phyloP scores from a whole-genome alignment of 108 stramenopile species.

The Cyclotella atomus region DNA sequence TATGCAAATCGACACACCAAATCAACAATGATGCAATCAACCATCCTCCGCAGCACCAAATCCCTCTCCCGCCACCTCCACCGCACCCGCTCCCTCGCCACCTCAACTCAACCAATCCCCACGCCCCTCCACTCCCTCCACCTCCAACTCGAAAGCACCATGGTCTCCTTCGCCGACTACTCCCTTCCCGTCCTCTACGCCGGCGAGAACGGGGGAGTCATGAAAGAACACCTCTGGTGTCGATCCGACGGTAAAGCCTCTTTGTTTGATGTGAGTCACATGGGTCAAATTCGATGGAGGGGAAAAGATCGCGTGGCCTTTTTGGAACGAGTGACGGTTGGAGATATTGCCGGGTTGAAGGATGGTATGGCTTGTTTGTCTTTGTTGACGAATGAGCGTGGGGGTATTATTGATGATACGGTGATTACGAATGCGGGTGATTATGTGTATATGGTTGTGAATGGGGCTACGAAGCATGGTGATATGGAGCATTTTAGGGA shows the following conservation, averaged over 20 bases:
- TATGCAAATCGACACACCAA: neutral
- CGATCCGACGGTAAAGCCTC: constrained; percentile 79
- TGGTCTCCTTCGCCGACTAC: constrained; percentile 99
- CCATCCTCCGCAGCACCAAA: neutral
- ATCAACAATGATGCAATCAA: neutral
- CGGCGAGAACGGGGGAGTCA: constrained; percentile 89
- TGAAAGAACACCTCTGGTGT: constrained; percentile 96
- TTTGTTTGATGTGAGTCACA: constrained; percentile 98
- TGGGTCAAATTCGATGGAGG: constrained; percentile 98
- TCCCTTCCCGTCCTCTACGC: constrained; percentile 97
- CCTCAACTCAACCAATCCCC: constrained; percentile 3
- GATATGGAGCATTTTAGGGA: constrained; percentile 94
- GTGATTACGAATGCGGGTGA: constrained; percentile 95
- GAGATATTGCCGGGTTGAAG: constrained; percentile 87
- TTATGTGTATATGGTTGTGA: constrained; percentile 96
- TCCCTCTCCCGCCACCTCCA: neutral
- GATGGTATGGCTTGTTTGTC: constrained; percentile 77
- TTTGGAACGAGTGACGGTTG: constrained; percentile 91
- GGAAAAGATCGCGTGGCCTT: constrained; percentile 92
- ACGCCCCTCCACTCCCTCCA: constrained; percentile 92
- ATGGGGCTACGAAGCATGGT: constrained; percentile 96
- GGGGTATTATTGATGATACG: constrained; percentile 98
- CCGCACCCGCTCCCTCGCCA: neutral
- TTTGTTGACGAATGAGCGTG: constrained; percentile 91
- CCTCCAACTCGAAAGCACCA: constrained; percentile 91